Evolutionary conservation across 1,139 yeast genomes (phyloP), one percentile per base, ranked within the genome.

Genomic region (Candida mesenterica): DNA sequence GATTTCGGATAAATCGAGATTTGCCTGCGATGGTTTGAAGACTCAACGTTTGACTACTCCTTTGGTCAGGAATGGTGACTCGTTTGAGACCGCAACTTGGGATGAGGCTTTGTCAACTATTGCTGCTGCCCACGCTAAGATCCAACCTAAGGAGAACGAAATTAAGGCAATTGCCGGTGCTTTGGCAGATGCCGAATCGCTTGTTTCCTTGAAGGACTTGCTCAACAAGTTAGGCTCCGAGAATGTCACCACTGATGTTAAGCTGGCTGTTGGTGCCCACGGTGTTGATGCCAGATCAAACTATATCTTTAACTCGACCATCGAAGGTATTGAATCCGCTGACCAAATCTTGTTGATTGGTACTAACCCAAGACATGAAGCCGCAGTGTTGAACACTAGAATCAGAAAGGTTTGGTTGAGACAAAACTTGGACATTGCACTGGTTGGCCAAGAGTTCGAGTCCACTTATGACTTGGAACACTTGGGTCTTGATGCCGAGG

Each of bases 331-430:
- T 47, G 95, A 85, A 61, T 82, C 79, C 38, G 90, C 94, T 36
- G 95, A 86, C 57, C 85, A 78, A 52, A 82, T 86, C 44, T 70
- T 86, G 52, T 71, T 86, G 49, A 75, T 86, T 40, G 95, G 95
- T 44, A 80, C 95, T 35, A 87, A 87, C 68, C 95, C 95, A 49
- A 78, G 96, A 59, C 89, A 78, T 54, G 96, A 87, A 67, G 96
- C 96, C 41, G 89, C 95, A 30, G 95, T 86, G 12, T 73, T 87
- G 52, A 87, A 87, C 59, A 79, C 95, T 30, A 79, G 95, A 65
- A 82, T 87, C 48, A 79, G 96, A 70, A 83, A 82, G 60, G 81
- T 77, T 42, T 87, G 94, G 94, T 72, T 87, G 55, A 70, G 83
- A 49, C 75, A 82, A 34, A 69, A 77, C 51, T 71, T 82, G 55